phyloP scores from a whole-genome alignment of 352 stramenopile genomes.

The Globisporangium apiculatum region DNA sequence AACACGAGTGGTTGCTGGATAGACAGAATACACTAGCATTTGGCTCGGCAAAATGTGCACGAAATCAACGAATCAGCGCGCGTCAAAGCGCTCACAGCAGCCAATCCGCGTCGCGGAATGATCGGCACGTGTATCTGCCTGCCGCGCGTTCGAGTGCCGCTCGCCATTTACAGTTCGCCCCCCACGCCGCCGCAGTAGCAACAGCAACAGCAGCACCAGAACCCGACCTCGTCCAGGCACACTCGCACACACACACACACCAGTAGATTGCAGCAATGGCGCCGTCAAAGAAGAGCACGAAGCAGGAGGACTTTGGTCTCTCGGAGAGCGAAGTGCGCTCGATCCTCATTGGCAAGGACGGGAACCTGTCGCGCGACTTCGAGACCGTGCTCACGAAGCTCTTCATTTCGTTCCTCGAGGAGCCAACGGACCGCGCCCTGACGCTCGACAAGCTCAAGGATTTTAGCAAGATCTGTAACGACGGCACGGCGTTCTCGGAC shows the following conservation, averaged over 20 bases:
- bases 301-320: conserved; percentile 36
- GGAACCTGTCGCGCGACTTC: conserved; percentile 78
- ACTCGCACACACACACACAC: not conserved
- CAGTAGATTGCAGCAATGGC: conserved; percentile 24
- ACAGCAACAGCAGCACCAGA: not conserved
- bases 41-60: not conserved
- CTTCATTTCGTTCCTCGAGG: conserved; percentile 80
- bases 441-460: conserved; percentile 83
- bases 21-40: not conserved
- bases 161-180: conserved; percentile 6
- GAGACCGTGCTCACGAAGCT: conserved; percentile 80
- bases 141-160: conserved; percentile 3
- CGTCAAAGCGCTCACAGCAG: not conserved
- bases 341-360: conserved; percentile 78
- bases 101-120: not conserved
- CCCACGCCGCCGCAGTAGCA: conserved; percentile 1
- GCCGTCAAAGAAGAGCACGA: conserved; percentile 44
- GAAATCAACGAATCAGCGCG: conserved; percentile 1
- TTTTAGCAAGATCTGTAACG: conserved; percentile 87
- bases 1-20: not conserved
- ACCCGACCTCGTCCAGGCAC: not conserved
- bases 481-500: conserved; percentile 84
- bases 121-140: not conserved
- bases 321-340: conserved; percentile 80
- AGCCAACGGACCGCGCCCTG: conserved; percentile 71